A percentile compares a stretch with the other conserved stretches of the same genome.
phyloP scores from a whole-genome alignment of 345 rosid species.

The Moringa oleifera region DNA sequence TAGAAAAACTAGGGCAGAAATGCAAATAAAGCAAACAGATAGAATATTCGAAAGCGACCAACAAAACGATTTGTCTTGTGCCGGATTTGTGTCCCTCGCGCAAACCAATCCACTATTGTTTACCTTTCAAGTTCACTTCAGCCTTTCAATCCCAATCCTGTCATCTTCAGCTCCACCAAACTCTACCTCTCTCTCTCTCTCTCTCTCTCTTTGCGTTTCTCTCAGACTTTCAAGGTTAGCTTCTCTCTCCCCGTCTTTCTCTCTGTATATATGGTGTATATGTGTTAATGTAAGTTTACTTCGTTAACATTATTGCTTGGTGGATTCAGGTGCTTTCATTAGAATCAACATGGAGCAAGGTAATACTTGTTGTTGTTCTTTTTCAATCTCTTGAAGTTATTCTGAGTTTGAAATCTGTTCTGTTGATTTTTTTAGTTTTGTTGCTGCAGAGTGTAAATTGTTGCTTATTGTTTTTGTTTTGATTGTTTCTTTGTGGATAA shows the following conservation, averaged over 20 bases:
- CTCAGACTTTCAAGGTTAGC: neutral
- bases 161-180: neutral
- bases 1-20: neutral
- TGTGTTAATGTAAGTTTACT: neutral
- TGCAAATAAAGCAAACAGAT: neutral
- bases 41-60: neutral
- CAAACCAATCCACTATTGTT: neutral
- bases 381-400: neutral
- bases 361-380: neutral
- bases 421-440: neutral
- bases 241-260: neutral
- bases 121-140: neutral
- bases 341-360: neutral
- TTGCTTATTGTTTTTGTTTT: neutral
- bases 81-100: neutral
- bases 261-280: neutral
- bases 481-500: conserved; percentile 6
- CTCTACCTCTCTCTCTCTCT: neutral
- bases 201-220: neutral
- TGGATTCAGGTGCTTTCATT: neutral
- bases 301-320: neutral
- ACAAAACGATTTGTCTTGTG: neutral
- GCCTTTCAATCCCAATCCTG: conserved; percentile 16
- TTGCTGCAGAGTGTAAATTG: neutral
- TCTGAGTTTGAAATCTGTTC: neutral